phyloP scores from a whole-genome alignment of 805 yeast species.

The Candida ipomoeae region DNA sequence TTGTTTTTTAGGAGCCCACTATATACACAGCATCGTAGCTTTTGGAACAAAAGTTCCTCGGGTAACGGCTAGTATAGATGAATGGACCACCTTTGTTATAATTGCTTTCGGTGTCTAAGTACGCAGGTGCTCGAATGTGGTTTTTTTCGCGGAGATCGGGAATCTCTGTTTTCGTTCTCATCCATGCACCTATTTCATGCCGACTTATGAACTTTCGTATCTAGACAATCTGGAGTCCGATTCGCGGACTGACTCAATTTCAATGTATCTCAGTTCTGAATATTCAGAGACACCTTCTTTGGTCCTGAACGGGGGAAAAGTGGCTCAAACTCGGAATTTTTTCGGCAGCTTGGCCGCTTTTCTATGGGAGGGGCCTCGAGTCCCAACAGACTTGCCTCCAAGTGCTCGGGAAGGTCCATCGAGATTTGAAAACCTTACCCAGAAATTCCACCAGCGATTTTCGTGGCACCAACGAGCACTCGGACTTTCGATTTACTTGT shows the following conservation, averaged over 20 bases:
- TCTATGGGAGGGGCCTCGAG: slow-evolving; percentile 56
- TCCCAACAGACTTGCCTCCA: slow-evolving; percentile 48
- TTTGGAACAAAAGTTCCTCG: background rate
- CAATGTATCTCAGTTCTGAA: background rate
- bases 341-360: slow-evolving; percentile 20
- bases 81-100: background rate
- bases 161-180: background rate
- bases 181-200: slow-evolving; percentile 2
- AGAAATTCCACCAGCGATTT: slow-evolving; percentile 25
- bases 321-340: background rate
- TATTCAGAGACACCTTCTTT: background rate
- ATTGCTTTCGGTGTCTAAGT: background rate
- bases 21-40: background rate
- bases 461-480: slow-evolving; percentile 25
- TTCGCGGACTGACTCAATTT: background rate
- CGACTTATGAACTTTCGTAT: slow-evolving; percentile 2
- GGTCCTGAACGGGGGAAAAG: background rate
- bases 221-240: background rate
- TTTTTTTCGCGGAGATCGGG: slow-evolving; percentile 1
- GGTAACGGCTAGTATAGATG: background rate
- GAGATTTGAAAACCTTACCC: slow-evolving; percentile 44
- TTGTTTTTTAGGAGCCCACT: background rate
- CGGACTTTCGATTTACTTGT: slow-evolving; percentile 35
- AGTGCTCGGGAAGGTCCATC: slow-evolving; percentile 22
- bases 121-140: background rate